Conservation (phyloP, 2,329 filamentous ascomycete species). For the Conoideocrella luteorostrata region DNA sequence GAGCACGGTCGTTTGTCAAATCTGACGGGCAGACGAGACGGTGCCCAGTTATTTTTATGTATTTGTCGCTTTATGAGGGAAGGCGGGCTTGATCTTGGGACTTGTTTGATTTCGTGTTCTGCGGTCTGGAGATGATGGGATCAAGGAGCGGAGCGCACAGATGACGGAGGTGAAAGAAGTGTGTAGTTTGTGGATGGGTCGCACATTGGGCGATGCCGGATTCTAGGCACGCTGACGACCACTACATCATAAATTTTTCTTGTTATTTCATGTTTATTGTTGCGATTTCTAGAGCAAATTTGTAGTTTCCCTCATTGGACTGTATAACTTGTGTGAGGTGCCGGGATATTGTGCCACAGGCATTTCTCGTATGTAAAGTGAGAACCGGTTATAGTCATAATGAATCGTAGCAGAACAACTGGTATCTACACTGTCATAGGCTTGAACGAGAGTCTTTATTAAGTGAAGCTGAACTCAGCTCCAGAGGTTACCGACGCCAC, state of each 20-base stretch:
- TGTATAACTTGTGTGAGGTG: too few species aligned
- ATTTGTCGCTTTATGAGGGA: constrained; percentile 24
- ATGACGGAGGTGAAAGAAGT: constrained; percentile 15
- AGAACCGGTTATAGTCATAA: too few species aligned
- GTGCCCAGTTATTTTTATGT: constrained; percentile 24
- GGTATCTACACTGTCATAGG: too few species aligned
- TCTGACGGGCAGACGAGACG: constrained; percentile 8
- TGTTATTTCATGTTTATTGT: constrained; percentile 27
- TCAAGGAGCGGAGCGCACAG: constrained; percentile 19
- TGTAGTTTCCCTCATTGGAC: too few species aligned
- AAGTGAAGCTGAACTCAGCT: too few species aligned
- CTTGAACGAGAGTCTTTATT: too few species aligned
- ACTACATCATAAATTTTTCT: constrained; percentile 42
- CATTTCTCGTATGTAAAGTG: too few species aligned
- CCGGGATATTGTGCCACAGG: background rate
- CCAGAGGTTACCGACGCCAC: too few species aligned
- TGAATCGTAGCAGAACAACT: too few species aligned
- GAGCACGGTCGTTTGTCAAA: constrained; percentile 2
- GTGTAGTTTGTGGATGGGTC: constrained; percentile 15
- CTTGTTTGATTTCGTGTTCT: constrained; percentile 18
- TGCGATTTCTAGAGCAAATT: constrained; percentile 7
- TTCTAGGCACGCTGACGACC: constrained; percentile 33
- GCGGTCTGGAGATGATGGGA: constrained; percentile 24
- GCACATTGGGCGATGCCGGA: constrained; percentile 18
- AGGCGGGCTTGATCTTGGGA: constrained; percentile 25